Base-by-base conservation (phyloP, 2,329 filamentous ascomycete genomes). In the Fusarium sterilihyphosum region DNA sequence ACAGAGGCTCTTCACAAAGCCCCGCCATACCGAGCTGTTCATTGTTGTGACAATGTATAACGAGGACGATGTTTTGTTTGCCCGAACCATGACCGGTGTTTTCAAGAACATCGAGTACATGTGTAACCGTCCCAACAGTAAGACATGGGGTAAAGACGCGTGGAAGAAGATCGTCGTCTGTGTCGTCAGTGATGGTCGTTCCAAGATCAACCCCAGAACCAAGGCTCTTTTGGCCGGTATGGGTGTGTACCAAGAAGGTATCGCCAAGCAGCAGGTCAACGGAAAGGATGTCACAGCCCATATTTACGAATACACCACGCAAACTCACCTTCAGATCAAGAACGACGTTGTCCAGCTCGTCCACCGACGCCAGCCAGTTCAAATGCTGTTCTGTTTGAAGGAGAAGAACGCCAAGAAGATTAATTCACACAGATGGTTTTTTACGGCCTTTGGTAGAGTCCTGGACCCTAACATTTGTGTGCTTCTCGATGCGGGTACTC, bases 391-490 rank as follows among this genome's bases (percentile, higher is more conserved):
- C 87, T 99, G 96, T 82, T 84, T 99, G 70, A 99, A 99, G 86
- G 96, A 99, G 82, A 98, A 98, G 90, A 99, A 99, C 82, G 95
- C 98, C 86, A 99, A 99, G 88, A 99, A 99, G 88, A 99, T 99
- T 89, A 99, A 99, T 82, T 98, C 96, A 0, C 96, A 99, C 83
- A 89, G 96, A 82, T 99, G 96, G 96, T 98, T 99, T 86, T 99
- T 99, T 88, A 93, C 97, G 77, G 96, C 96, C 1, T 99, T 99
- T 82, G 96, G 96, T 38, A 90, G 92, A 29, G 93, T 98, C 7
- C 85, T 99, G 50, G 93, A 98, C 73, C 96, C 96, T 44, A 98
- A 98, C 79, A 97, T 99, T 77, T 98, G 96, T 80, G 96, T 98
- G 17, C 89, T 99, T 60, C 90, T 99, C 74, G 96, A 99, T 84